Conservation (phyloP, 2,329 filamentous ascomycete genomes). For the Aspergillus sp. region DNA sequence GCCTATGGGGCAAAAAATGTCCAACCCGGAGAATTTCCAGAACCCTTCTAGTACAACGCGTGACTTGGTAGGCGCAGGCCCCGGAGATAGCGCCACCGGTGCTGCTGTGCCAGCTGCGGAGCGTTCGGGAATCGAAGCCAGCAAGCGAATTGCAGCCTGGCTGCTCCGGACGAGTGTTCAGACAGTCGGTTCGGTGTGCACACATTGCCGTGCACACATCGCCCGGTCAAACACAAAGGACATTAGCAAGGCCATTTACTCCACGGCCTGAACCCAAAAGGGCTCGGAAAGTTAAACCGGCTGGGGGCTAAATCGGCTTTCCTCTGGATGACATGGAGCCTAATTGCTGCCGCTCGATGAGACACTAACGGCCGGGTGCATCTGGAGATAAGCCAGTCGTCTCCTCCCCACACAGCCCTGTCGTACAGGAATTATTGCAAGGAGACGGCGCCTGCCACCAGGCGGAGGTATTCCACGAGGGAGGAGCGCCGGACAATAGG, state of each 20-base stretch:
- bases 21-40: not conserved
- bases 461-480: not conserved
- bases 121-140: not conserved
- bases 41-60: not conserved
- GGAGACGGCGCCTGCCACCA: conserved; percentile 1
- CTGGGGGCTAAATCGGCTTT: not conserved
- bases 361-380: conserved; percentile 10
- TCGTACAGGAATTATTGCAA: conserved; percentile 4
- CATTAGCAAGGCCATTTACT: no score
- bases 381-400: conserved; percentile 1
- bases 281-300: not conserved
- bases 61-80: not conserved
- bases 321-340: not conserved
- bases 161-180: no score
- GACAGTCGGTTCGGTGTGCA: no score
- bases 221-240: no score
- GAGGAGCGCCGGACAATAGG: not conserved
- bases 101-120: not conserved
- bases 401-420: no score
- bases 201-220: no score
- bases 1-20: no score
- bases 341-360: not conserved
- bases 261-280: not conserved
- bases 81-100: not conserved
- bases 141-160: no score